Evolutionary conservation across 2,329 filamentous ascomycete genomes (phyloP), one percentile per base, ranked within the genome.

Genomic region (Neopestalotiopsis clavispora): DNA sequence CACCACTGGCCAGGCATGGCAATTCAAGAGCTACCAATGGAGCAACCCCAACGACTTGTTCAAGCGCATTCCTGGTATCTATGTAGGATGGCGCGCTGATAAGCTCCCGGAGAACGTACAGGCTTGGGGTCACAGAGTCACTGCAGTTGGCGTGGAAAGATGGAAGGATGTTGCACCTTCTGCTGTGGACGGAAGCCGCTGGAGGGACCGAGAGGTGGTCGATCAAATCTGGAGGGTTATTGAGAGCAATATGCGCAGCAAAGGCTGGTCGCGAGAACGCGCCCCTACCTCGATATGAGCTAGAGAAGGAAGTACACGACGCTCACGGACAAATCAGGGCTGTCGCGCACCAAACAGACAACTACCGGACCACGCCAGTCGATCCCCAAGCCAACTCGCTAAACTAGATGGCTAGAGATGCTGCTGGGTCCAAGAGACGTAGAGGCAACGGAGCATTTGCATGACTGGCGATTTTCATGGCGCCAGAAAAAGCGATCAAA

Each of bases 11-110:
- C 96, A 99, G 83, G 91, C 92, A 10, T 99, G 96, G 96, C 96
- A 99, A 82, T 99, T 99, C 84, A 97, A 98, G 83, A 93, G 90
- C 74, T 99, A 99, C 87, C 97, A 97, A 81, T 99, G 96, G 94
- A 91, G 91, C 74, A 91, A 92, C 68, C 93, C 96, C 0, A 87
- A 90, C 14, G 96, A 98, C 77, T 86, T 99, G 64, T 99, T 99
- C 84, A 90, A 90, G 73, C 93, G 98, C 77, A 93, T 94, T 2
- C 86, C 94, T 14, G 96, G 96, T 68, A 85, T 99, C 64, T 97
- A 94, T 77, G 90, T 99, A 2, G 96, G 96, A 3, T 98, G 94
- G 94, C 89, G 92, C 70, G 94, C 93, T 64, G 95, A 98, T 77
- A 87, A 90, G 71, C 82, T 91, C 3, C 96, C 96, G 1, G 88